A percentile compares a stretch with the other conserved stretches of the same genome.
phyloP scores from a whole-genome alignment of 352 stramenopile genomes.

The Halophytophthora polymorphica region DNA sequence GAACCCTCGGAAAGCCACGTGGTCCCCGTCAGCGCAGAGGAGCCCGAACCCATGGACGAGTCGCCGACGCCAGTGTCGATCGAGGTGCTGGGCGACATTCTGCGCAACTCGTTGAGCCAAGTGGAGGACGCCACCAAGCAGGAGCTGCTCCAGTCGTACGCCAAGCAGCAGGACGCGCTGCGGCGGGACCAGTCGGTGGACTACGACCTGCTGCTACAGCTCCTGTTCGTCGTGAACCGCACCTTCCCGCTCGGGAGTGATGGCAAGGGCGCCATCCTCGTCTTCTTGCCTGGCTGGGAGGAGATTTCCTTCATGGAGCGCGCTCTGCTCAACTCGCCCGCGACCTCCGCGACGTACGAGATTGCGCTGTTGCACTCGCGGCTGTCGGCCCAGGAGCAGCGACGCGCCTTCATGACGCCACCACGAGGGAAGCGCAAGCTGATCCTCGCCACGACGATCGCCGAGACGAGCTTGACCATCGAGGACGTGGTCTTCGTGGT shows the following conservation, averaged over 20 bases:
- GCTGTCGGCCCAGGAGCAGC: conserved; percentile 68
- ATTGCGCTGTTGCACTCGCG: conserved; percentile 75
- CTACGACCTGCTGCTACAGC: conserved; percentile 60
- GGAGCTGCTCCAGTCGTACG: conserved; percentile 46
- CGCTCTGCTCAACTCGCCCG: conserved; percentile 48
- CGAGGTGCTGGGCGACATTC: conserved; percentile 29
- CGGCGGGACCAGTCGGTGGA: conserved; percentile 65
- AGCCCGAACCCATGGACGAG: conserved; percentile 9
- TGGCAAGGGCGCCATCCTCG: conserved; percentile 68
- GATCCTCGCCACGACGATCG: conserved; percentile 94
- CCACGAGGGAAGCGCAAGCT: conserved; percentile 67
- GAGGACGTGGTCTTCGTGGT: conserved; percentile 92
- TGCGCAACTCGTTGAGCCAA: conserved; percentile 31
- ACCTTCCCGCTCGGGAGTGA: conserved; percentile 48
- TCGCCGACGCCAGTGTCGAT: conserved; percentile 13
- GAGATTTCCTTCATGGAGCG: conserved; percentile 82
- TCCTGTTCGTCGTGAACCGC: conserved; percentile 60
- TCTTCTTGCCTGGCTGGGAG: conserved; percentile 83
- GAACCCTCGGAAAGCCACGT: conserved; percentile 24
- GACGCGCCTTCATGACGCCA: conserved; percentile 61
- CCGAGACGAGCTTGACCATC: conserved; percentile 96
- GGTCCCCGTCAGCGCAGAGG: not conserved
- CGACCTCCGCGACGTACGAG: conserved; percentile 51
- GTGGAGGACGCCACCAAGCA: conserved; percentile 36
- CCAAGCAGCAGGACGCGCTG: conserved; percentile 58